Evolutionary conservation across 495 filamentous ascomycete species (phyloP).

Genomic region (Cercophora samala): DNA sequence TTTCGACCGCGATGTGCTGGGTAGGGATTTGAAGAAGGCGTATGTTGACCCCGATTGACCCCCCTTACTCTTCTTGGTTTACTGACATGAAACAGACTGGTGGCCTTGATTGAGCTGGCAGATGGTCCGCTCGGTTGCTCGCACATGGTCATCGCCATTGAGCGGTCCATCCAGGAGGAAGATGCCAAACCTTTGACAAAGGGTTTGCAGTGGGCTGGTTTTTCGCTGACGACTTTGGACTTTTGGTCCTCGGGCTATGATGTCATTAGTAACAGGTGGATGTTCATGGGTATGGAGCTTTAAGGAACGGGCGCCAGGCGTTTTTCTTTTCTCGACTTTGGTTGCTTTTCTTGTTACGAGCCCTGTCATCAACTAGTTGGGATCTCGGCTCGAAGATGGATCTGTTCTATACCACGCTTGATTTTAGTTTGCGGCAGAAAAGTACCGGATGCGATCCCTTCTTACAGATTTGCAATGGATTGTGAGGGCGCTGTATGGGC

Average conservation of each 20-base stretch:
- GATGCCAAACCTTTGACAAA: conserved; percentile 63
- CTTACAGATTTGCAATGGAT: no score
- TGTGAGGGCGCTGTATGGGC: no score
- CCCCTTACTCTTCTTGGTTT: conserved; percentile 9
- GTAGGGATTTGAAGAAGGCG: conserved; percentile 81
- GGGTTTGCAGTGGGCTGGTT: conserved; percentile 90
- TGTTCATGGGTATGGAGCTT: conserved; percentile 82
- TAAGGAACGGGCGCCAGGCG: conserved; percentile 35
- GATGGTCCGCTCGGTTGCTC: conserved; percentile 67
- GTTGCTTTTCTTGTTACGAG: neutral
- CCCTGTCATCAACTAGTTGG: no score
- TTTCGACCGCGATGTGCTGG: conserved; percentile 66
- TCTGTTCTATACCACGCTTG: no score
- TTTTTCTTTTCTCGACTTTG: conserved; percentile 19
- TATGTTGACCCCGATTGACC: conserved; percentile 48
- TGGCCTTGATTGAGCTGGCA: conserved; percentile 87
- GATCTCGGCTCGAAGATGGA: no score
- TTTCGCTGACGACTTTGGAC: conserved; percentile 73
- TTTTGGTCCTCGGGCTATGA: conserved; percentile 60
- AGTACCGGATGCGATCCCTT: no score
- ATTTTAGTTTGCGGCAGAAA: no score
- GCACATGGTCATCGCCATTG: conserved; percentile 75
- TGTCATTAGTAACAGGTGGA: conserved; percentile 67
- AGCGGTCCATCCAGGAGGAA: conserved; percentile 58
- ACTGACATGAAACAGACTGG: conserved; percentile 55